phyloP scores from a whole-genome alignment of 805 yeast genomes.

The Ogataea sp. region DNA sequence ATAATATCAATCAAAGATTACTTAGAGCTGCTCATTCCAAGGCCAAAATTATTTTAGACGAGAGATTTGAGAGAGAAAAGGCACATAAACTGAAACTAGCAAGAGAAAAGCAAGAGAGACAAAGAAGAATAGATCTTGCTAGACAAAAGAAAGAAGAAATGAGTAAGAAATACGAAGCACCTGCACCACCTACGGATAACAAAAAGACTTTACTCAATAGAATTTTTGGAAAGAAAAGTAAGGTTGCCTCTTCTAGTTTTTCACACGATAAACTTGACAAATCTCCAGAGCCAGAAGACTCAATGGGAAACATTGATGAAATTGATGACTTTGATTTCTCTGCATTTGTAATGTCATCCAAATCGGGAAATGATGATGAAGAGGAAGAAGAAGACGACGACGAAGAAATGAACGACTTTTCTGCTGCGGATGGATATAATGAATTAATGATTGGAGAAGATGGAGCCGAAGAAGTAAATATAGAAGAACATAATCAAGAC shows the following conservation, averaged over 20 bases:
- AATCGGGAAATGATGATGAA: background rate
- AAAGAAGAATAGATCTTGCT: constrained; percentile 12
- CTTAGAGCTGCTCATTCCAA: constrained; percentile 12
- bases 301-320: constrained; percentile 1
- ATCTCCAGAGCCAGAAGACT: constrained; percentile 4
- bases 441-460: too few relatives aligned
- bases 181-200: constrained; percentile 1
- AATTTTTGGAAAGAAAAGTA: constrained; percentile 20
- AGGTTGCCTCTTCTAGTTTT: constrained; percentile 19
- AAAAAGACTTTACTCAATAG: constrained; percentile 16
- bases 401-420: too few relatives aligned
- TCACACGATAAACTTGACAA: constrained; percentile 13
- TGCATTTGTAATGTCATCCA: background rate
- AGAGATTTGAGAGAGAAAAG: constrained; percentile 10
- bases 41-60: constrained; percentile 14
- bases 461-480: too few relatives aligned
- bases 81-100: constrained; percentile 7
- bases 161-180: constrained; percentile 10
- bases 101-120: constrained; percentile 16
- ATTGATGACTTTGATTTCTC: constrained; percentile 3
- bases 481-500: too few relatives aligned
- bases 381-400: constrained; percentile 1
- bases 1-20: constrained; percentile 12
- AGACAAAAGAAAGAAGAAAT: constrained; percentile 14
- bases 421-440: too few relatives aligned